Evolutionary conservation across 169 alveolate species (phyloP).

Genomic region (Plasmodium gonderi): DNA sequence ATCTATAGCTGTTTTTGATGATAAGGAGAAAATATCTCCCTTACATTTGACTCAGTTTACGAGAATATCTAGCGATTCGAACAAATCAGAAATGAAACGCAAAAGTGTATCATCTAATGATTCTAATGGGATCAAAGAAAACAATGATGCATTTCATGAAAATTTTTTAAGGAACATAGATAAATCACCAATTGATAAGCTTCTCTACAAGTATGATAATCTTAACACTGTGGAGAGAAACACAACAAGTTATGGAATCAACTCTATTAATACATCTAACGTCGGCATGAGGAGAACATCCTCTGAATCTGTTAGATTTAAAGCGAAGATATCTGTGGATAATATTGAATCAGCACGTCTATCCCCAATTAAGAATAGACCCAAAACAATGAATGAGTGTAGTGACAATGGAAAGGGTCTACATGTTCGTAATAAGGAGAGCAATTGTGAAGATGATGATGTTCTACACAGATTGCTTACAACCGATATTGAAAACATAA

Average conservation of each 20-base stretch:
- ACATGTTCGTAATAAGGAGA: background rate
- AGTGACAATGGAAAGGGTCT: too few relatives aligned
- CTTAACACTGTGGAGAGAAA: background rate
- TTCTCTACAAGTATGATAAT: slow-evolving; percentile 23
- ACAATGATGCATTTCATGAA: background rate
- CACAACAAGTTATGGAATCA: background rate
- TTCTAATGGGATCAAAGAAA: background rate
- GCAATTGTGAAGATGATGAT: background rate
- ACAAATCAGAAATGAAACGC: slow-evolving; percentile 16
- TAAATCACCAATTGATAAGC: slow-evolving; percentile 52
- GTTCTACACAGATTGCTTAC: background rate
- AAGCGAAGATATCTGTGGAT: slow-evolving; percentile 29
- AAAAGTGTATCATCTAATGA: slow-evolving; percentile 29
- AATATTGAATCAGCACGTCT: slow-evolving; percentile 20
- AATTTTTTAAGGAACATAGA: background rate
- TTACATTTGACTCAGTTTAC: slow-evolving; percentile 62
- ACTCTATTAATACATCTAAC: background rate
- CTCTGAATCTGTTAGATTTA: slow-evolving; percentile 18
- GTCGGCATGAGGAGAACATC: background rate
- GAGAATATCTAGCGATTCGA: slow-evolving; percentile 70
- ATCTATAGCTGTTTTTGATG: slow-evolving; percentile 68
- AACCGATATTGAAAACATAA: background rate
- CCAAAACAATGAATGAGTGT: background rate
- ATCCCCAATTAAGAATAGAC: slow-evolving; percentile 23
- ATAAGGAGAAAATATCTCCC: slow-evolving; percentile 54